phyloP scores from a whole-genome alignment of 192 early-diverging fungal species.

The Helicostylum pulchrum region DNA sequence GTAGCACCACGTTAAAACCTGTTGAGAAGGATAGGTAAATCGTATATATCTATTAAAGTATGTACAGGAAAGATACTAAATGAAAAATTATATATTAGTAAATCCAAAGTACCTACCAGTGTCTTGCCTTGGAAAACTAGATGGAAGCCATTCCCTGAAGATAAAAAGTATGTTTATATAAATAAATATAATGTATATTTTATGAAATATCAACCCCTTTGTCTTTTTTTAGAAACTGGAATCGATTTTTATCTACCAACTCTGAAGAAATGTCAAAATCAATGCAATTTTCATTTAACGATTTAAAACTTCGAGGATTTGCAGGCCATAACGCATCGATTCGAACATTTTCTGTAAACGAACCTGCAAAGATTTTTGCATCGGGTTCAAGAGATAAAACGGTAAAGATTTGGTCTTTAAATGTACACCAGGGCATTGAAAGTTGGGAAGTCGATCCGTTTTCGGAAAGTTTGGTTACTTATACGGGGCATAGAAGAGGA shows the following conservation, averaged over 20 bases:
- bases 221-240: conserved; percentile 50
- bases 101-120: conserved; percentile 28
- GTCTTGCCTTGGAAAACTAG: conserved; percentile 39
- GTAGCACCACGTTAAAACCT: no score
- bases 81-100: background rate
- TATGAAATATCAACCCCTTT: no score
- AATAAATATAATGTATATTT: no score
- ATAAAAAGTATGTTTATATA: conserved; percentile 34
- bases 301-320: conserved; percentile 55
- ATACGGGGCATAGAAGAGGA: conserved; percentile 51
- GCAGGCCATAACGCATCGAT: conserved; percentile 54
- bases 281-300: conserved; percentile 64
- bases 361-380: conserved; percentile 48
- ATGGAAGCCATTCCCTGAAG: conserved; percentile 40
- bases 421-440: conserved; percentile 54
- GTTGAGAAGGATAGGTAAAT: no score
- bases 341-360: conserved; percentile 48
- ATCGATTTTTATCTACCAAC: conserved; percentile 58
- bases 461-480: conserved; percentile 49
- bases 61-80: no score
- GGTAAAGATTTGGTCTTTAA: conserved; percentile 63
- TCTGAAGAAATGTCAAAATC: conserved; percentile 63
- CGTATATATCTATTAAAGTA: no score
- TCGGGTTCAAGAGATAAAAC: conserved; percentile 61
- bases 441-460: conserved; percentile 49